Evolutionary conservation across 2,329 filamentous ascomycete species (phyloP).

Genomic region (Thermoascus crustaceus): DNA sequence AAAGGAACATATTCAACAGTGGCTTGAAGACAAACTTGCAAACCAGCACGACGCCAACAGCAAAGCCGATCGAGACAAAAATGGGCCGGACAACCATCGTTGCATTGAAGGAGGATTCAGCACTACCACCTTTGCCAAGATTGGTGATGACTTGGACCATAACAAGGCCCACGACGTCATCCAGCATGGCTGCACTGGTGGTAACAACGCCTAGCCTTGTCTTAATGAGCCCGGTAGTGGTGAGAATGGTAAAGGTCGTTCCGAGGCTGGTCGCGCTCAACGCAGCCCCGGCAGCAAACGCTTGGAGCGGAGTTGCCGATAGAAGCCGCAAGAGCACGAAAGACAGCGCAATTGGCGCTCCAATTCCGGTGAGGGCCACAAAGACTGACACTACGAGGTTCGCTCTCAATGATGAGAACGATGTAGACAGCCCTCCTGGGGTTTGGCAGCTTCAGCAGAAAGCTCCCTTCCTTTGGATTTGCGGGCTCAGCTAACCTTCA

Average conservation of each 20-base stretch:
- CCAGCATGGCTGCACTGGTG: conserved; percentile 68
- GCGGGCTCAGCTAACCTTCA: conserved; percentile 44
- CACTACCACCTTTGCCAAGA: conserved; percentile 48
- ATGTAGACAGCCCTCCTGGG: conserved; percentile 47
- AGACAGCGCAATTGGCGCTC: conserved; percentile 56
- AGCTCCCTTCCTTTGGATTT: neutral
- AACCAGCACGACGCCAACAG: conserved; percentile 17
- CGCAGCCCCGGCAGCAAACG: conserved; percentile 65
- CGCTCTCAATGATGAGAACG: conserved; percentile 46
- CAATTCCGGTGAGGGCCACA: conserved; percentile 60
- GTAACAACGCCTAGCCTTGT: conserved; percentile 56
- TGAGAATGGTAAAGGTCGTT: conserved; percentile 58
- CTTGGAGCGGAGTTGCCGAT: conserved; percentile 47
- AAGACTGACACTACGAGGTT: conserved; percentile 53
- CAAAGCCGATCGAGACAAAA: conserved; percentile 38
- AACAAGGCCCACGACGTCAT: conserved; percentile 69
- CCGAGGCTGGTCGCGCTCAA: conserved; percentile 67
- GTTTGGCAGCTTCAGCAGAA: neutral
- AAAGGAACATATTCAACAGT: conserved; percentile 1
- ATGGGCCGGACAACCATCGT: conserved; percentile 44
- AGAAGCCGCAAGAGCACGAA: conserved; percentile 50
- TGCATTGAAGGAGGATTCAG: conserved; percentile 23
- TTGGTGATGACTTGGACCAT: conserved; percentile 70
- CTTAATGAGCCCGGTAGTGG: conserved; percentile 50
- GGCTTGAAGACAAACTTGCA: conserved; percentile 18